Evolutionary conservation across 108 stramenopile genomes (phyloP).

Genomic region (Skeletonema grethae): DNA sequence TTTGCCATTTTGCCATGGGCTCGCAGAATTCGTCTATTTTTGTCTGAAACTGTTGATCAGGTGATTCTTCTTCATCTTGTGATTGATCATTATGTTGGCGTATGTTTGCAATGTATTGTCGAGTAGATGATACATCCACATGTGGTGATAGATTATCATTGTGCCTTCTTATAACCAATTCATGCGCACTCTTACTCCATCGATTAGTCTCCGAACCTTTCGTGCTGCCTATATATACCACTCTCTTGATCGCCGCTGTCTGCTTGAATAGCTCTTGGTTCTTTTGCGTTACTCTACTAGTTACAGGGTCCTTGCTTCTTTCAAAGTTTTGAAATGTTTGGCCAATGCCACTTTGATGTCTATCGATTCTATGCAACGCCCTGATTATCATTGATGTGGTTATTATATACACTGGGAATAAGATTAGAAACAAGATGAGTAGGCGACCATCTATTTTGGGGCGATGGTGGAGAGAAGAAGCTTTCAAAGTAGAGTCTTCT

Average conservation of each 20-base stretch:
- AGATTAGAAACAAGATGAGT: background rate
- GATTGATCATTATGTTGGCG: background rate
- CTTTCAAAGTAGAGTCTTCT: background rate
- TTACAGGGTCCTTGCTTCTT: background rate
- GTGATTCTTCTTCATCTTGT: background rate
- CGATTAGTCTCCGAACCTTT: background rate
- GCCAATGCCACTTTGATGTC: background rate
- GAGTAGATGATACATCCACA: no score
- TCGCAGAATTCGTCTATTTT: conserved; percentile 43
- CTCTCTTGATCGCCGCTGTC: background rate
- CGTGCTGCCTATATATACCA: background rate
- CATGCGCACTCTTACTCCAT: no score
- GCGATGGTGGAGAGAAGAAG: background rate
- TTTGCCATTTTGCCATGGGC: conserved; percentile 69
- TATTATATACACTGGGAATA: background rate
- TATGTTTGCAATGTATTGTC: background rate
- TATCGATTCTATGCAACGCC: background rate
- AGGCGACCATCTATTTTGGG: background rate
- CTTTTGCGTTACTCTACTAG: background rate
- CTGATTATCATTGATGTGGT: background rate
- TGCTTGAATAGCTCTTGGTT: background rate
- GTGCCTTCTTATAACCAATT: background rate
- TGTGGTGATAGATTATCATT: background rate
- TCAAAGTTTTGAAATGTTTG: background rate
- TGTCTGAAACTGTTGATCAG: background rate